These are phyloP conservation scores for Aurantiochytrium sp. DNA, from an alignment of 108 stramenopile species.

Conservation along the genomic window DNA sequence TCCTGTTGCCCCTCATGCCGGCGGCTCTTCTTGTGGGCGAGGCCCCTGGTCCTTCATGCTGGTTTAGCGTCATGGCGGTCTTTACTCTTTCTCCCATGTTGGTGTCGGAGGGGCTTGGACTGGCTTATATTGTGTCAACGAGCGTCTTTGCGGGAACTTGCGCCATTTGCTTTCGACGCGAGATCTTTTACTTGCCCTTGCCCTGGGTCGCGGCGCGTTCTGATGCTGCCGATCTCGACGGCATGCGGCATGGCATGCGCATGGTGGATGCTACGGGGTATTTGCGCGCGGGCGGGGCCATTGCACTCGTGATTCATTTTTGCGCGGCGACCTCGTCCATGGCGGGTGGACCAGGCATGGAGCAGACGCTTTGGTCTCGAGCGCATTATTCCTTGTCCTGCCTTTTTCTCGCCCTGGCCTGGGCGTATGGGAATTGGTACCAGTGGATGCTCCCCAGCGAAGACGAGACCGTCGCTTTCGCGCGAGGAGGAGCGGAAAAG, in stretches of 20 bases:
- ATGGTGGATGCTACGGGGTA: background rate
- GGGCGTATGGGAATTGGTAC: slow-evolving; percentile 12
- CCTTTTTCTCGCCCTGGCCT: background rate
- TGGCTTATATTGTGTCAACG: background rate
- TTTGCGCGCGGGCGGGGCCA: background rate
- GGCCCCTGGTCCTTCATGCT: background rate
- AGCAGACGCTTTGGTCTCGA: background rate
- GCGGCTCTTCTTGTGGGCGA: background rate
- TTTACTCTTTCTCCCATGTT: background rate
- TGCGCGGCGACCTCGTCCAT: background rate
- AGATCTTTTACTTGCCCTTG: background rate
- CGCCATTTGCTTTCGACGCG: background rate
- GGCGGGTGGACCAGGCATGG: background rate
- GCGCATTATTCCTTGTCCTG: background rate
- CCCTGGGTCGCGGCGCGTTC: background rate
- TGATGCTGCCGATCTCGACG: background rate
- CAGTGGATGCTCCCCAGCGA: slow-evolving; percentile 4
- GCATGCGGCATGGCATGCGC: background rate
- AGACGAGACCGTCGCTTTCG: background rate
- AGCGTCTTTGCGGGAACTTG: background rate
- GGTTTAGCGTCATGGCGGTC: background rate
- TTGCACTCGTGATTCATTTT: background rate
- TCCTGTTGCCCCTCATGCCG: background rate
- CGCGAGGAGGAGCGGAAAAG: background rate
- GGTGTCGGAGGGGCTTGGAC: background rate